Percentiles rank a stretch among this genome's conserved stretches.
phyloP scores from a whole-genome alignment of 768 basidiomycete species.

The Mycena galericulata region DNA sequence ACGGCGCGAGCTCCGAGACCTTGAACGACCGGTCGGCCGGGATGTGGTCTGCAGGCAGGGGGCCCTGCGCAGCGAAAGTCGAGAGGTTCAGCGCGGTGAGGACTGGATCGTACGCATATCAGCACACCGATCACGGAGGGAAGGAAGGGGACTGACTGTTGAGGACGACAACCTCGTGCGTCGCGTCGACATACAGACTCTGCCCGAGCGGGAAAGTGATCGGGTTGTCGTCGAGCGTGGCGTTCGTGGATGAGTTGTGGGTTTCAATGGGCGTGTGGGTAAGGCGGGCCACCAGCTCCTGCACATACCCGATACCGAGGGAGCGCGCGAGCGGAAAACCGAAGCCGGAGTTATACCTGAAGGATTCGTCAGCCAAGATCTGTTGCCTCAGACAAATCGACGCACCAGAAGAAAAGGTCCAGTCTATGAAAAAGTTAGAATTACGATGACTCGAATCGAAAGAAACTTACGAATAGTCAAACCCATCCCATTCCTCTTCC shows the following conservation, averaged over 20 bases:
- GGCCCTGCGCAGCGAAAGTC: slow-evolving; percentile 76
- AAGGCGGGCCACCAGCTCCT: slow-evolving; percentile 86
- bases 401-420: slow-evolving; percentile 73
- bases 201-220: slow-evolving; percentile 80
- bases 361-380: slow-evolving; percentile 37
- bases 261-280: slow-evolving; percentile 77
- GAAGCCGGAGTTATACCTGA: slow-evolving; percentile 78
- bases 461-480: slow-evolving; percentile 79
- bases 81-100: slow-evolving; percentile 89
- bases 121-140: slow-evolving; percentile 2
- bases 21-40: slow-evolving; percentile 75
- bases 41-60: slow-evolving; percentile 81
- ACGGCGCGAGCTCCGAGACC: slow-evolving; percentile 83
- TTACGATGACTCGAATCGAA: neutral
- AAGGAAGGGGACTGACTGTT: slow-evolving; percentile 63
- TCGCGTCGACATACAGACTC: slow-evolving; percentile 87
- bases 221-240: slow-evolving; percentile 77
- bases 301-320: slow-evolving; percentile 83
- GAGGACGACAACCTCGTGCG: slow-evolving; percentile 92
- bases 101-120: slow-evolving; percentile 54
- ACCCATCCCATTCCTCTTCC: slow-evolving; percentile 93
- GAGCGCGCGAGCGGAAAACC: slow-evolving; percentile 85
- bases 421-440: slow-evolving; percentile 52
- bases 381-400: slow-evolving; percentile 21
- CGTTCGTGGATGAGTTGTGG: slow-evolving; percentile 88